Evolutionary conservation across 768 basidiomycete genomes (phyloP), one percentile per base, ranked within the genome.

Genomic region (Cyathus striatus): DNA sequence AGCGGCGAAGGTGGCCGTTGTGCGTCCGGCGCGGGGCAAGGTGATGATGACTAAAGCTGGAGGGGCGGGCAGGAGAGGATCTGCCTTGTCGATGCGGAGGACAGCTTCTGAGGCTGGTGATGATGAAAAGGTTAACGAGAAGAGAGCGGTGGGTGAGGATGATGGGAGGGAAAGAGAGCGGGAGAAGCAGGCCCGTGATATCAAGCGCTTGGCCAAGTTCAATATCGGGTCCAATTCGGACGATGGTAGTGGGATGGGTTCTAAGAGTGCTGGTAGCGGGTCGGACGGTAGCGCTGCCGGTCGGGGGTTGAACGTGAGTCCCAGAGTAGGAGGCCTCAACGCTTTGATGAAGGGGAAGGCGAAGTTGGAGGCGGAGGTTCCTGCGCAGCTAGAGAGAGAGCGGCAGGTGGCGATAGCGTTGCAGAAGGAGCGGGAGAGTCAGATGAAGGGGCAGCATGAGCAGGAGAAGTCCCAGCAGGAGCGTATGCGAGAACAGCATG

Each of bases 141-240:
- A 27, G 44, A 35, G 26, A 38, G 44, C 41, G 40, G 43, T 35
- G 33, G 41, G 24, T 12, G 39, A 35, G 26, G 40, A 43, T 41
- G 40, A 41, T 35, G 33, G 41, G 24, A 14, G 39, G 42, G 42
- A 25, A 38, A 52, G 22, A 33, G 43, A 26, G 23, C 14, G 23
- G 52, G 40, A 4, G 33, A 35, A 26, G 48, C 12, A 4, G 14
- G 23, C 42, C n/a, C n/a, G n/a, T n/a, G n/a, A n/a, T 42, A 21
- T 38, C 35, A 52, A 54, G 37, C 52, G 52, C 1, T 51, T 45
- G 1, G 40, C 51, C 9, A 64, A 65, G 52, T 81, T 83, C 46
- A 78, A 79, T 49, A 72, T 83, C 43, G 81, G 79, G 2, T 81
- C 80, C 14, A 66, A 70, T 45, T 79, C 79, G 27, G 79, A 79